These are phyloP conservation scores for Ustilago curta DNA, from an alignment of 1,284 basidiomycete species.

Conservation along the genomic window DNA sequence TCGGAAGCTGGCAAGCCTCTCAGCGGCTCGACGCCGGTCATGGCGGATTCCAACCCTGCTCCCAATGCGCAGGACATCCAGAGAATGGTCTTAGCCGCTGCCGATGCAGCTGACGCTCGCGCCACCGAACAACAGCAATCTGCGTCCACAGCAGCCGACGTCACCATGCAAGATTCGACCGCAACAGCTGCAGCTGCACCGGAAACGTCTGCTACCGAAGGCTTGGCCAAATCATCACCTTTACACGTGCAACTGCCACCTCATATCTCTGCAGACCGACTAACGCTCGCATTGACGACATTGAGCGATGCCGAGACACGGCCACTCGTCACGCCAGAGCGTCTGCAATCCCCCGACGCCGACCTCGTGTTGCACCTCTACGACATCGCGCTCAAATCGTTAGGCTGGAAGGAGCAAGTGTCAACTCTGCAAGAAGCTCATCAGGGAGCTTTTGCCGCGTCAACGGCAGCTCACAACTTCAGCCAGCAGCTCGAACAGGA, in stretches of 20 bases:
- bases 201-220: background rate
- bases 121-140: slow-evolving; percentile 8
- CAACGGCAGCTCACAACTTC: slow-evolving; percentile 7
- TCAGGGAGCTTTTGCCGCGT: slow-evolving; percentile 7
- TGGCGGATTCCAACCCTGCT: slow-evolving; percentile 39
- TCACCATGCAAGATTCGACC: slow-evolving; percentile 22
- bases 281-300: slow-evolving; percentile 26
- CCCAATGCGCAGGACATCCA: slow-evolving; percentile 48
- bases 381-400: slow-evolving; percentile 27
- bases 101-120: slow-evolving; percentile 30
- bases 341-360: slow-evolving; percentile 35
- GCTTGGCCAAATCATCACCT: background rate
- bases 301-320: slow-evolving; percentile 20
- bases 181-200: slow-evolving; percentile 1
- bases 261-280: slow-evolving; percentile 29
- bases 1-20: slow-evolving; percentile 14
- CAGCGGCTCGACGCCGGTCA: slow-evolving; percentile 26
- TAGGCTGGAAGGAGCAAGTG: slow-evolving; percentile 24
- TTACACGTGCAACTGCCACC: slow-evolving; percentile 30
- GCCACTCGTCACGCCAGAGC: slow-evolving; percentile 22
- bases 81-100: slow-evolving; percentile 26
- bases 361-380: slow-evolving; percentile 47
- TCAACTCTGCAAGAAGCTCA: slow-evolving; percentile 11
- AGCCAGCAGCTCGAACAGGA: slow-evolving; percentile 30
- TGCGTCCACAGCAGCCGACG: slow-evolving; percentile 13